Evolutionary conservation across 1,284 basidiomycete genomes (phyloP), one percentile per base, ranked within the genome.

Genomic region (Sporisorium graminicola): DNA sequence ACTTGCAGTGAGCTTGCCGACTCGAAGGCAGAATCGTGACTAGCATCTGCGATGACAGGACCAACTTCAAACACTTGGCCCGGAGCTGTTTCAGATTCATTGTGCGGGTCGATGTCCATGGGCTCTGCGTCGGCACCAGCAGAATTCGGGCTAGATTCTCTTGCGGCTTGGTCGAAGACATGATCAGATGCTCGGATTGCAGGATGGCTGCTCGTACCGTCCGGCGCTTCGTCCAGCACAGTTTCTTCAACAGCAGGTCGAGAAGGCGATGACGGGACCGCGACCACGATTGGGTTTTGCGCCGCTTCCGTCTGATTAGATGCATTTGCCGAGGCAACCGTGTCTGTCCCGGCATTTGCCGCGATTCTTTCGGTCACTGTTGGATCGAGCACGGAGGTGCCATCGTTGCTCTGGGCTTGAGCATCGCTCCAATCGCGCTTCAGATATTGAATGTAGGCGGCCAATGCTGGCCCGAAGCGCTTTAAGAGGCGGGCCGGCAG

Each of bases 1-100:
- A 55, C 64, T 72, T 66, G 64, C 9, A 56, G 59, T 14, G 69
- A 72, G 12, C 47, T 37, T 18, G 35, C 46, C 9, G 69, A 66
- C 24, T 55, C 59, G 37, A 44, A 22, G 13, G 37, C 42, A 22
- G 60, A 43, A 0, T n/a, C 47, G 20, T 16, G 43, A 35, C 33
- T 46, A 16, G 24, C 42, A 10, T 47, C 33, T 20, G 20, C 44
- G 24, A 6, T 16, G 3, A 44, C 31, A 31, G 10, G 20, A 10
- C 27, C 44, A 46, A 24, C 5, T 40, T 3, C 16, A 13, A 2
- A 5, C 1, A 9, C 44, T 46, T 1, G 22, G 12, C 14, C 24
- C 2, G 22, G 13, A 5, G 44, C 44, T 46, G 22, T 16, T 9
- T 14, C 24, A 5, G 24, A 12, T 5, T 46, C 44, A 8, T 52